Base-by-base conservation (phyloP, 2,329 filamentous ascomycete species). In the Hypocrella siamensis region DNA sequence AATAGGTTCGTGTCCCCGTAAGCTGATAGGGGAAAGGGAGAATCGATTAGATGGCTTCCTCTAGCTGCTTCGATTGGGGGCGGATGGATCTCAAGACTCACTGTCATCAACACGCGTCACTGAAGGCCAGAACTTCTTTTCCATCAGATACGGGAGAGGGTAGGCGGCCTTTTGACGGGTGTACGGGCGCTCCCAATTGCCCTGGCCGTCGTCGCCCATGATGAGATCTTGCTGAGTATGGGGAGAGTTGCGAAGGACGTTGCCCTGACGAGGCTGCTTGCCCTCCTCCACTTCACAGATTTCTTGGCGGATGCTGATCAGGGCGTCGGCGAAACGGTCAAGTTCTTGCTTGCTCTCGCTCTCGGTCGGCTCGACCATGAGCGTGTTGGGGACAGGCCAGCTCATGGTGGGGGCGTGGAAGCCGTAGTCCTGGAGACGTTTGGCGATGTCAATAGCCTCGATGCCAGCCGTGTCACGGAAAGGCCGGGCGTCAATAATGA, bases 301-400 rank as follows among this genome's bases (percentile, higher is more conserved):
- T 58, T 96, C 88, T 36, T 70, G 56, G 14, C 88, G 73, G 49
- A 96, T 96, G 34, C 72, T 73, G 45, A 96, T 81, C 26, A 96
- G 63, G 0, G 88, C 84, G 41, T 94, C 79, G 38, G 85, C 82
- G 64, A 94, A 94, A 16, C 88, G 78, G 55, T 94, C 88, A 3
- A 96, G 71, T 63, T 96, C 88, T 39, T 79, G 79, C 54, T 90
- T 86, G 56, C 73, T 82, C 63, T 96, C 88, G 11, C 79, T 86
- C 60, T 94, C 88, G 0, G 88, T 96, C 3, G 88, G 88, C 62
- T 96, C 88, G 42, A 96, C 93, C 88, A 96, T 96, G 28, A 96
- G 72, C 1, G 88, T 94, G 58, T 92, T 92, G 32, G 83, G 71
- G 3, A 96, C 85, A 2, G 88, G 88, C 82, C 83, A 94, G 52